Percentiles rank a stretch among this genome's conserved stretches.
phyloP scores from a whole-genome alignment of 2,329 filamentous ascomycete species.

The Penicillium sp. region DNA sequence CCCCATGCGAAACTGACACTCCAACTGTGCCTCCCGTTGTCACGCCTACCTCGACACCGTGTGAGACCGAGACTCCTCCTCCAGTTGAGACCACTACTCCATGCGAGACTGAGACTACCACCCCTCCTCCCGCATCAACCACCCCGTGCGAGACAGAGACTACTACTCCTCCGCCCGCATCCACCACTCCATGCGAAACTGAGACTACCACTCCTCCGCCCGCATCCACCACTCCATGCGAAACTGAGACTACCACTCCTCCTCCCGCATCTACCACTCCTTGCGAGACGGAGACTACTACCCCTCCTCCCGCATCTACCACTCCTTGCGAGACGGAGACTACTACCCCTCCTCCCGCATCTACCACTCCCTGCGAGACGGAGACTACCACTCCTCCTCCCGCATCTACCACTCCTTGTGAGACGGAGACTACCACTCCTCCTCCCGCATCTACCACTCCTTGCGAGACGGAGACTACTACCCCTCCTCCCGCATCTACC shows the following conservation, averaged over 20 bases:
- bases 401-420: slow-evolving; percentile 3
- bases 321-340: slow-evolving; percentile 10
- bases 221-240: slow-evolving; percentile 8
- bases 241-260: slow-evolving; percentile 7
- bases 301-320: neutral
- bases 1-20: slow-evolving; percentile 5
- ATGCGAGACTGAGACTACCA: slow-evolving; percentile 5
- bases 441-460: slow-evolving; percentile 7
- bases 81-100: slow-evolving; percentile 6
- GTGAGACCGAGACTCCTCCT: neutral
- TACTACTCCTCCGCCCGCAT: slow-evolving; percentile 2
- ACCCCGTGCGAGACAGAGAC: slow-evolving; percentile 6
- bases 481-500: neutral
- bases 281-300: neutral
- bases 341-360: neutral
- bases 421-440: slow-evolving; percentile 2
- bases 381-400: neutral
- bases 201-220: slow-evolving; percentile 11
- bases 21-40: neutral
- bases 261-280: slow-evolving; percentile 1
- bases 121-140: neutral
- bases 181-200: slow-evolving; percentile 16
- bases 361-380: slow-evolving; percentile 11
- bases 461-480: slow-evolving; percentile 5
- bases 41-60: neutral